Base-by-base conservation (phyloP, 1,284 basidiomycete genomes). In the Rhodotorula mucilaginosa region DNA sequence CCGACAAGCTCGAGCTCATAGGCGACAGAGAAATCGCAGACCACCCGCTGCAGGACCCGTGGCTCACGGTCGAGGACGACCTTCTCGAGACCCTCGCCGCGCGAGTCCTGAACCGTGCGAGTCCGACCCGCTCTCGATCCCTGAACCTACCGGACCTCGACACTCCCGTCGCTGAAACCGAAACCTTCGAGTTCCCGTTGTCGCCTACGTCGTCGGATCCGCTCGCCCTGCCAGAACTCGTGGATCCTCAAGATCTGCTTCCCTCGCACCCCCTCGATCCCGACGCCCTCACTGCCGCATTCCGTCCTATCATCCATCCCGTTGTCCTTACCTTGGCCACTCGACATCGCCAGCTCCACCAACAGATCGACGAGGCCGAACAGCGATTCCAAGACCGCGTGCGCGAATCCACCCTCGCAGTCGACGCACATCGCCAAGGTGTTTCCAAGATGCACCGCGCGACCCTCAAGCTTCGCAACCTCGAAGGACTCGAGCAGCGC, bases 51-150 rank as follows among this genome's bases (percentile, higher is more conserved):
- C 66, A 58, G 13, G 65, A 68, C 19, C 16, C 26, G 13, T 71
- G 70, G 70, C 31, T 46, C 13, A 56, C 58, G 48, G 58, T 71
- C 54, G 62, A 71, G 56, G 70, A 68, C 15, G 66, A 65, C 51
- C 66, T 71, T 39, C 54, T 71, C 18, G 54, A n/a, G 29, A 34
- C 66, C 2, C 47, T 71, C 46, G 66, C 66, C 31, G 67, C 47
- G 15, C 59, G 64, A 19, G 59, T 52, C 15, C n/a, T 49, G 21
- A 59, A 67, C 5, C 52, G 58, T 19, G 65, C 65, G 15, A 71
- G 69, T 44, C 62, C 61, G 16, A n/a, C 34, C 18, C 31, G 26
- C 2, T 10, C 54, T 34, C 46, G 44, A 26, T 5, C n/a, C 10
- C 29, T 60, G 21, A 51, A 47, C 29, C 21, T 65, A 31, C 51